Evolutionary conservation across 306 rosid species (phyloP).

Genomic region (Vigna radiata): DNA sequence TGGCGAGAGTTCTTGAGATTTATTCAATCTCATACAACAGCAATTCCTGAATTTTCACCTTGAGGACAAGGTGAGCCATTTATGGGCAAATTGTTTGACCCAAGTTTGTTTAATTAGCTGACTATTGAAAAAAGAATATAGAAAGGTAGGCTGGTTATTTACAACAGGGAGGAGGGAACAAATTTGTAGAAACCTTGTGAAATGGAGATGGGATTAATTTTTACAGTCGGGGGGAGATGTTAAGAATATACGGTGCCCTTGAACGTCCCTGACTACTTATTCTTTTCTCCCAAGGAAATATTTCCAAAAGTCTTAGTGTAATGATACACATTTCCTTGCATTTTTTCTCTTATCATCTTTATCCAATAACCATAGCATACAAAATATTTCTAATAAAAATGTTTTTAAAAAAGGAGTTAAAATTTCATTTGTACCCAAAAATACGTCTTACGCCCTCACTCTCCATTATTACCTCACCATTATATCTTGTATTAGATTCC

Average conservation of each 20-base stretch:
- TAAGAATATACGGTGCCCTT: background rate
- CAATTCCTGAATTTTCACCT: background rate
- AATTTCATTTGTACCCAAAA: constrained; percentile 3
- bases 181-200: background rate
- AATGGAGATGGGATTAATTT: background rate
- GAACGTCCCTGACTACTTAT: background rate
- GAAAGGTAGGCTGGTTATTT: background rate
- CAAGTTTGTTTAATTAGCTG: background rate
- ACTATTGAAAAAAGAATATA: background rate
- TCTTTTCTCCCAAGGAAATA: background rate
- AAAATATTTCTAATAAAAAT: background rate
- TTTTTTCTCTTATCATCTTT: background rate
- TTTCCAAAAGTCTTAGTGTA: background rate
- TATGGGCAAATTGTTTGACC: background rate
- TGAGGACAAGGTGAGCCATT: background rate
- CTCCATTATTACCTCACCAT: background rate
- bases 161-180: background rate
- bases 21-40: background rate
- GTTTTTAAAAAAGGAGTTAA: background rate
- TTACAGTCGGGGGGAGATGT: background rate
- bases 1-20: background rate
- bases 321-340: background rate
- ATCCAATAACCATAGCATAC: background rate
- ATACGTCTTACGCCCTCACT: background rate
- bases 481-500: background rate